Percentiles rank a stretch among this genome's conserved stretches.
These are phyloP conservation scores for Backusella liffmaniae DNA, from an alignment of 192 early-diverging fungal genomes.

Conservation along the genomic window DNA sequence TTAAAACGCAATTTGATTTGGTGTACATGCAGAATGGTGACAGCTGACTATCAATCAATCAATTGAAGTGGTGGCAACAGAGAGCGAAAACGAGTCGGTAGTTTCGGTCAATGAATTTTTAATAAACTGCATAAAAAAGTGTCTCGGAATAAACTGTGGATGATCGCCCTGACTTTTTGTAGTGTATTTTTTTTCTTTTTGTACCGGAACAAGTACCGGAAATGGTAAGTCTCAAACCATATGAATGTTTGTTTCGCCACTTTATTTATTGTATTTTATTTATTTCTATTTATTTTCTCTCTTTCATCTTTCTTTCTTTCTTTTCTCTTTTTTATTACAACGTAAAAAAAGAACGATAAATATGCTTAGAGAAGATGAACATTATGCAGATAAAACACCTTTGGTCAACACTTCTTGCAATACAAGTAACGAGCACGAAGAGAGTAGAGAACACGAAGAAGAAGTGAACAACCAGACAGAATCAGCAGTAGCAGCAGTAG, in stretches of 20 bases:
- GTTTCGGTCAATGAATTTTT: conserved; percentile 6
- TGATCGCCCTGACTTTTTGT: conserved; percentile 6
- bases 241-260: conserved; percentile 8
- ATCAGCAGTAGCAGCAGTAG: not conserved
- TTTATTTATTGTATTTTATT: not conserved
- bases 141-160: not conserved
- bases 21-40: not conserved
- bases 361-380: not conserved
- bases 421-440: not conserved
- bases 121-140: not conserved
- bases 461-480: not conserved
- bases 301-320: not conserved
- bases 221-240: conserved; percentile 3
- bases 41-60: not conserved
- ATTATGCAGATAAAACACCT: not conserved
- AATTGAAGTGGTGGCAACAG: not conserved
- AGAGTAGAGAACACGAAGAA: not conserved
- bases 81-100: not conserved
- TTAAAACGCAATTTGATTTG: conserved; percentile 6
- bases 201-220: conserved; percentile 3
- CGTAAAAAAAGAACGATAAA: not conserved
- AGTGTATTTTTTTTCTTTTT: not conserved
- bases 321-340: not conserved
- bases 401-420: not conserved
- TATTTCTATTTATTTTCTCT: not conserved